Conservation (phyloP, 108 stramenopile genomes). For the Nannochloropsis oceanica region DNA sequence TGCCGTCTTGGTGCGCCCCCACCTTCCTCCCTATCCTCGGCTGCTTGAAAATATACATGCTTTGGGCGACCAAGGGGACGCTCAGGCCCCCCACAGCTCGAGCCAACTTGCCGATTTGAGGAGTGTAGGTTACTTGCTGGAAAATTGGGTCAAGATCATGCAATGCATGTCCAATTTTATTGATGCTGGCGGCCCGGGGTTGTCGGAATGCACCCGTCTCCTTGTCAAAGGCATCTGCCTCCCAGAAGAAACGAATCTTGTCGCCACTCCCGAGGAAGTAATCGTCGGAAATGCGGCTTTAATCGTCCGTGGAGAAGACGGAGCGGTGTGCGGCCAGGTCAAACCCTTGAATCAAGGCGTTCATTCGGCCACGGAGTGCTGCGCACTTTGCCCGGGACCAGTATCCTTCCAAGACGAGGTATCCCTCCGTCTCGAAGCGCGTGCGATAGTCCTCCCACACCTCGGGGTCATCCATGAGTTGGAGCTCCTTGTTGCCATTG, state of each 20-base stretch:
- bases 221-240: conserved; percentile 24
- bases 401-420: conserved; percentile 8
- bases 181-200: conserved; percentile 20
- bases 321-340: conserved; percentile 25
- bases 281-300: conserved; percentile 22
- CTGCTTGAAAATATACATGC: conserved; percentile 47
- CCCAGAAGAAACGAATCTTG: conserved; percentile 37
- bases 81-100: conserved; percentile 16
- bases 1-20: conserved; percentile 38
- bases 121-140: conserved; percentile 26
- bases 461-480: background rate
- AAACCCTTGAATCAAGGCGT: conserved; percentile 3
- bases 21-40: conserved; percentile 38
- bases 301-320: conserved; percentile 28
- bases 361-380: conserved; percentile 16
- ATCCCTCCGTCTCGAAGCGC: conserved; percentile 15
- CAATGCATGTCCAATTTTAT: conserved; percentile 41
- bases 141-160: conserved; percentile 34
- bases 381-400: conserved; percentile 11
- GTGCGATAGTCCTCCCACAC: background rate
- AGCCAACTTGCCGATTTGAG: conserved; percentile 24
- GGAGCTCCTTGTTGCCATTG: too few species aligned
- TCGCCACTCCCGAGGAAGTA: conserved; percentile 36
- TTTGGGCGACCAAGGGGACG: conserved; percentile 26
- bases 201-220: conserved; percentile 13